Evolutionary conservation across 495 filamentous ascomycete species (phyloP).

Genomic region (Hyphodiscus hymeniophilus): DNA sequence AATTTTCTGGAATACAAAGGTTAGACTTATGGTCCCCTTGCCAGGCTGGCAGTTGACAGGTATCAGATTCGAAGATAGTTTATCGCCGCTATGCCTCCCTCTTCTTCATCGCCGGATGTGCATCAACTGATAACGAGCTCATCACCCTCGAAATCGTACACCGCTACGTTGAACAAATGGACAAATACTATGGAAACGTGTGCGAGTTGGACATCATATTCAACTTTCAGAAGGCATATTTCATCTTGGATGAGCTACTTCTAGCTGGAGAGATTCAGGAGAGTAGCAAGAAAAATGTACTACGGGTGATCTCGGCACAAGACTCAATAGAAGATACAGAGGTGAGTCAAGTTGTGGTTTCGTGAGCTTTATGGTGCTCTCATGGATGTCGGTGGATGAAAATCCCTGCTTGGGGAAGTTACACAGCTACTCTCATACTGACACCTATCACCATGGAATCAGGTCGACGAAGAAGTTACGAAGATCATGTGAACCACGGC

Average conservation of each 20-base stretch:
- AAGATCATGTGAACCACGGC: slow-evolving; percentile 75
- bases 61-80: slow-evolving; percentile 87
- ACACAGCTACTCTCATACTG: slow-evolving; percentile 36
- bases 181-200: slow-evolving; percentile 99
- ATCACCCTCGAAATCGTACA: slow-evolving; percentile 98
- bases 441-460: slow-evolving; percentile 41
- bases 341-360: slow-evolving; percentile 51
- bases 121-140: slow-evolving; percentile 91
- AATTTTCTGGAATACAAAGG: slow-evolving; percentile 99
- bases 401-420: slow-evolving; percentile 9
- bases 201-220: slow-evolving; percentile 64
- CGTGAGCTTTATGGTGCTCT: neutral
- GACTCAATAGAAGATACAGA: slow-evolving; percentile 96
- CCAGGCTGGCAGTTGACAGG: slow-evolving; percentile 1
- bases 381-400: neutral
- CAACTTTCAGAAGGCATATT: slow-evolving; percentile 99
- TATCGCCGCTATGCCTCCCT: slow-evolving; percentile 98
- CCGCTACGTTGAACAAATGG: slow-evolving; percentile 99
- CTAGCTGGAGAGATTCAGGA: slow-evolving; percentile 97
- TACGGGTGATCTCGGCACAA: slow-evolving; percentile 90
- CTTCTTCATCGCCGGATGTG: slow-evolving; percentile 97
- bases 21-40: slow-evolving; percentile 22
- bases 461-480: slow-evolving; percentile 95
- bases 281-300: slow-evolving; percentile 97
- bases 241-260: slow-evolving; percentile 94